These are phyloP conservation scores for Lecanosticta acicola DNA, from an alignment of 2,329 filamentous ascomycete species.

Conservation along the genomic window DNA sequence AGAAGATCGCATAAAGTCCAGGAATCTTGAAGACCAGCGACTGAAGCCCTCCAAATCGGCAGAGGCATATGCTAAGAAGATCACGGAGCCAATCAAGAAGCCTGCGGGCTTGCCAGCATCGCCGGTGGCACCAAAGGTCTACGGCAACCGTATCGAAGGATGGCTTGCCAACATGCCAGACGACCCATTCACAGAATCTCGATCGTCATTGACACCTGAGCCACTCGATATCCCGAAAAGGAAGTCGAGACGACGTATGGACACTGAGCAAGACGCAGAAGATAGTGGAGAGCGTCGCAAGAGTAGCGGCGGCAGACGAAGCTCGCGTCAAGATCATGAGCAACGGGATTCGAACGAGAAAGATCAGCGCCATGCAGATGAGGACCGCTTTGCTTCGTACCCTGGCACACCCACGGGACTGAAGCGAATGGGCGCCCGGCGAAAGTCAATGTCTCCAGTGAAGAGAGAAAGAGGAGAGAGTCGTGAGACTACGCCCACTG, in stretches of 20 bases:
- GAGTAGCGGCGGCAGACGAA: slow-evolving; percentile 19
- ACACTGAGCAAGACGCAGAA: slow-evolving; percentile 9
- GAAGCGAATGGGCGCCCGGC: slow-evolving; percentile 32
- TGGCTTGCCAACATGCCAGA: slow-evolving; percentile 48
- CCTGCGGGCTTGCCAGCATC: slow-evolving; percentile 16
- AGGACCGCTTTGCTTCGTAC: slow-evolving; percentile 8
- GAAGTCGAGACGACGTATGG: slow-evolving; percentile 14
- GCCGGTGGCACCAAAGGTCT: slow-evolving; percentile 36
- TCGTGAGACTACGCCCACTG: slow-evolving; percentile 12
- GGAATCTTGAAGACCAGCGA: not conserved
- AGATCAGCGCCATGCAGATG: slow-evolving; percentile 2
- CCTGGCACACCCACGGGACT: slow-evolving; percentile 26
- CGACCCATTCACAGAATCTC: slow-evolving; percentile 36
- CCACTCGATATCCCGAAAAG: slow-evolving; percentile 24
- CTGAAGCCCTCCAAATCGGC: slow-evolving; percentile 17
- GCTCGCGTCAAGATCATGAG: slow-evolving; percentile 17
- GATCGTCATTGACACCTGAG: slow-evolving; percentile 28
- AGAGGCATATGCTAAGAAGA: slow-evolving; percentile 19
- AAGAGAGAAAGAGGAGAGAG: slow-evolving; percentile 31
- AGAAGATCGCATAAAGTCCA: not conserved
- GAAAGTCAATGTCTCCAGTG: slow-evolving; percentile 38
- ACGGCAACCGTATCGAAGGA: slow-evolving; percentile 52
- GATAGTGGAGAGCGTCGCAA: slow-evolving; percentile 8
- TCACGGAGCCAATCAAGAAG: slow-evolving; percentile 19
- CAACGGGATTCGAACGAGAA: slow-evolving; percentile 8